phyloP scores from a whole-genome alignment of 768 basidiomycete species.

The Kwoniella botswanensis region DNA sequence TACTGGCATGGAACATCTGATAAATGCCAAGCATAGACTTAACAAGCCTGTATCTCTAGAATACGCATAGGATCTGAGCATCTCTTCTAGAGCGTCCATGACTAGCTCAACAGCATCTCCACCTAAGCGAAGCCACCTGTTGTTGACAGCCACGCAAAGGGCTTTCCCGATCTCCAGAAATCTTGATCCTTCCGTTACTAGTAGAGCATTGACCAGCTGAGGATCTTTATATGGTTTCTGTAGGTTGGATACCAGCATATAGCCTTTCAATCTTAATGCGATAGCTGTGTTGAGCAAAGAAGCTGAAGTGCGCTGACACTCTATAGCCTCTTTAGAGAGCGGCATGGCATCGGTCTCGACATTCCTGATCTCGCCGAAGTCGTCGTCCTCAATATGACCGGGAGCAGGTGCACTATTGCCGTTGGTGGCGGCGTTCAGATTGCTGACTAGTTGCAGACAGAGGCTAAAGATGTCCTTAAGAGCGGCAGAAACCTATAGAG shows the following conservation, averaged over 20 bases:
- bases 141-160: constrained; percentile 66
- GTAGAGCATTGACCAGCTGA: constrained; percentile 47
- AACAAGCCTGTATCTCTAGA: constrained; percentile 65
- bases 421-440: not conserved
- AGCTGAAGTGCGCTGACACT: constrained; percentile 32
- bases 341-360: constrained; percentile 51
- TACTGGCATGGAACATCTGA: constrained; percentile 68
- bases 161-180: constrained; percentile 68
- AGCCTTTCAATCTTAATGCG: constrained; percentile 34
- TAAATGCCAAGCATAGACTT: constrained; percentile 65
- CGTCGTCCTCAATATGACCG: constrained; percentile 39
- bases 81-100: constrained; percentile 64
- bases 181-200: constrained; percentile 61
- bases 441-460: constrained; percentile 14
- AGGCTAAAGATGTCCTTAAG: constrained; percentile 22
- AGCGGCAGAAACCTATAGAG: constrained; percentile 17
- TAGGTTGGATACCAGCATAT: constrained; percentile 15
- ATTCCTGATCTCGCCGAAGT: constrained; percentile 50
- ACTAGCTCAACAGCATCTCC: constrained; percentile 64
- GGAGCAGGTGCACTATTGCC: constrained; percentile 10
- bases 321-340: constrained; percentile 38
- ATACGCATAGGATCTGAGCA: constrained; percentile 66
- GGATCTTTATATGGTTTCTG: constrained; percentile 33
- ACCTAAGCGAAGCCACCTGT: constrained; percentile 65
- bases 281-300: constrained; percentile 26